phyloP scores from a whole-genome alignment of 768 basidiomycete genomes.

The Boletus pseudo-olivaceus region DNA sequence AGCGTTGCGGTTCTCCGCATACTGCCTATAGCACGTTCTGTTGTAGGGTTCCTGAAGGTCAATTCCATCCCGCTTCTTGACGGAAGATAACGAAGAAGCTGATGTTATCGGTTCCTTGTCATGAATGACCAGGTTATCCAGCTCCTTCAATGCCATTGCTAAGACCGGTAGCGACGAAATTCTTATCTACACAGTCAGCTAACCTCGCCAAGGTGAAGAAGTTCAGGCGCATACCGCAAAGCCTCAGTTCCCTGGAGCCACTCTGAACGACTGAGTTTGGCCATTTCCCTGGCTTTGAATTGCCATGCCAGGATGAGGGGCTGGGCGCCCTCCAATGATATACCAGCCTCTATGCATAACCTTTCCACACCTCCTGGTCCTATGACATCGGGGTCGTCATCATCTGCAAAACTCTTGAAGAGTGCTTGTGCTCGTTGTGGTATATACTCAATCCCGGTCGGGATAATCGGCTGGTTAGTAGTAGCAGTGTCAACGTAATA shows the following conservation, averaged over 20 bases:
- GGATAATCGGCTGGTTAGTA: slow-evolving; percentile 2
- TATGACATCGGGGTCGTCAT: slow-evolving; percentile 47
- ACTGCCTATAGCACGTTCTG: slow-evolving; percentile 45
- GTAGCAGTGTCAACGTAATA: not conserved
- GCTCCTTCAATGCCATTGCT: slow-evolving; percentile 49
- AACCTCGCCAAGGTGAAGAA: not conserved
- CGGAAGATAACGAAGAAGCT: slow-evolving; percentile 16
- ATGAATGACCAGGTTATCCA: slow-evolving; percentile 60
- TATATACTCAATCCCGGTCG: slow-evolving; percentile 40
- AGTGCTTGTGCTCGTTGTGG: slow-evolving; percentile 47
- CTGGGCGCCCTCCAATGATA: slow-evolving; percentile 68
- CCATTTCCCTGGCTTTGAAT: slow-evolving; percentile 67
- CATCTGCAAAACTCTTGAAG: slow-evolving; percentile 63
- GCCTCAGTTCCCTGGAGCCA: slow-evolving; percentile 59
- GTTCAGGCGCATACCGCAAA: slow-evolving; percentile 38
- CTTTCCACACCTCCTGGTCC: slow-evolving; percentile 70
- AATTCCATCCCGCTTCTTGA: slow-evolving; percentile 32
- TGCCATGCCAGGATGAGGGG: slow-evolving; percentile 79
- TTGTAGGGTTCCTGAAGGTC: slow-evolving; percentile 50
- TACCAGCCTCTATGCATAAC: slow-evolving; percentile 65
- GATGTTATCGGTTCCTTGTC: slow-evolving; percentile 38
- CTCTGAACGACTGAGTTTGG: slow-evolving; percentile 61
- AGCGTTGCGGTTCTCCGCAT: slow-evolving; percentile 44
- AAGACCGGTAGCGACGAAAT: slow-evolving; percentile 50
- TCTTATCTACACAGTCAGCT: slow-evolving; percentile 29